Base-by-base conservation (phyloP, 1,139 yeast genomes). In the Sugiyamaella pinicola region DNA sequence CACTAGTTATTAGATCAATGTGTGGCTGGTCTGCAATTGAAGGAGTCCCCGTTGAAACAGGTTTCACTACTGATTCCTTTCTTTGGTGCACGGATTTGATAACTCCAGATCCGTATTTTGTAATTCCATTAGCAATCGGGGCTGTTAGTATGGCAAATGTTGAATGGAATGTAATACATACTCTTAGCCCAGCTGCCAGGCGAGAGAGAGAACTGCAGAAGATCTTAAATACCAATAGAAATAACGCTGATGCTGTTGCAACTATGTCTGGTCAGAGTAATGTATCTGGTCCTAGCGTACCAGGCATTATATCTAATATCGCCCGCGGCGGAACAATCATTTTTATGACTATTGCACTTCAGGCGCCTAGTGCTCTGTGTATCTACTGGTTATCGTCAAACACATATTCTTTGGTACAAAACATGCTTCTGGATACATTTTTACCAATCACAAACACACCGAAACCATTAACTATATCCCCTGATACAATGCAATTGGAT, bases 321-420 rank as follows among this genome's bases (percentile, higher is more conserved):
- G 80, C 95, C 1, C 74, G 96, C 63, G 76, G 88, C 63, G 83
- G 93, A 22, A 82, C 87, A 49, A 83, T 89, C 2, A 83, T 87
- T 60, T 75, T 91, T 71, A 88, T 89, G 86, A 91, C 91, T 4
- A 76, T 89, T 10, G 78, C 96, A 0, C 79, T 89, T 49, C 95
- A 90, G 64, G 96, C 96, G 0, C 96, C 97, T 0, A 74, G 84
- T 19, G 90, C 95, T 0, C 73, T 91, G 42, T 81, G 85, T 0
- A 68, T 89, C 28, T 91, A 89, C 69, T 91, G 98, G 98, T 76
- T 88, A 29, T 82, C 91, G 46, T 89, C 96, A 0, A 91, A 88
- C 66, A 64, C 78, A 1, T 90, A 77, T 64, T 90, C 96, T 1
- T 72, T 88, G 57, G 58, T 81, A 0, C 97, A 90, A 63, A 91